A percentile compares a stretch with the other conserved stretches of the same genome.
These are phyloP conservation scores for Candida albicans DNA, from an alignment of 1,139 yeast genomes.

Conservation along the genomic window DNA sequence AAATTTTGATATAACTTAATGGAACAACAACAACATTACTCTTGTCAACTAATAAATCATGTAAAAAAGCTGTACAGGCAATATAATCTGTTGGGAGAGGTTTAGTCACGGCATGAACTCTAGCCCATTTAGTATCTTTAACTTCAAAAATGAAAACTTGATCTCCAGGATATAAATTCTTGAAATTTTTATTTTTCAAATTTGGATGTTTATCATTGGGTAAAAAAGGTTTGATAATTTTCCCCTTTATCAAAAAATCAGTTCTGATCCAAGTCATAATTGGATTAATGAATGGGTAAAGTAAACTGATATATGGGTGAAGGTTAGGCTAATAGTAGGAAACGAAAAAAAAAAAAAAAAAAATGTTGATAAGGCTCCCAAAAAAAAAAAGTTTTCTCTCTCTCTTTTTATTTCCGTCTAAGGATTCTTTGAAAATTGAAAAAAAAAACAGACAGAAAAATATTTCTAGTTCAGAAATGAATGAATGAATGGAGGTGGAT, in stretches of 20 bases:
- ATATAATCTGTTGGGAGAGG: constrained; percentile 73
- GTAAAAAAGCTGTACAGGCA: constrained; percentile 58
- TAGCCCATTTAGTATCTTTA: constrained; percentile 66
- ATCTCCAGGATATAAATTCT: constrained; percentile 76
- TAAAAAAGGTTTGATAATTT: constrained; percentile 57
- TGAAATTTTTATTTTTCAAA: constrained; percentile 40
- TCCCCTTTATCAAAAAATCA: constrained; percentile 44
- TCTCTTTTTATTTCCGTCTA: no score
- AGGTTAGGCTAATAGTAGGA: background rate
- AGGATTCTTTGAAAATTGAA: no score
- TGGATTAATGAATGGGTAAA: background rate
- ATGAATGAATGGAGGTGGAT: no score
- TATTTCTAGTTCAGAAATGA: no score
- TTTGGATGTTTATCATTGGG: constrained; percentile 56
- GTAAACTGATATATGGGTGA: background rate
- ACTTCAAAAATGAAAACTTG: constrained; percentile 77
- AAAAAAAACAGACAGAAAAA: no score
- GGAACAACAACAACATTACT: constrained; percentile 62
- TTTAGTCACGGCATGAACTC: constrained; percentile 67
- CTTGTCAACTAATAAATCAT: constrained; percentile 58
- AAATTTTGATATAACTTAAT: constrained; percentile 45
- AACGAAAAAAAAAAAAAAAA: background rate
- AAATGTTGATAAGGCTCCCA: background rate
- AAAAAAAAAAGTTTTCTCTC: no score
- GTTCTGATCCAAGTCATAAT: constrained; percentile 39